phyloP scores from a whole-genome alignment of 129 eudicot species.

The Escallonia rubra region DNA sequence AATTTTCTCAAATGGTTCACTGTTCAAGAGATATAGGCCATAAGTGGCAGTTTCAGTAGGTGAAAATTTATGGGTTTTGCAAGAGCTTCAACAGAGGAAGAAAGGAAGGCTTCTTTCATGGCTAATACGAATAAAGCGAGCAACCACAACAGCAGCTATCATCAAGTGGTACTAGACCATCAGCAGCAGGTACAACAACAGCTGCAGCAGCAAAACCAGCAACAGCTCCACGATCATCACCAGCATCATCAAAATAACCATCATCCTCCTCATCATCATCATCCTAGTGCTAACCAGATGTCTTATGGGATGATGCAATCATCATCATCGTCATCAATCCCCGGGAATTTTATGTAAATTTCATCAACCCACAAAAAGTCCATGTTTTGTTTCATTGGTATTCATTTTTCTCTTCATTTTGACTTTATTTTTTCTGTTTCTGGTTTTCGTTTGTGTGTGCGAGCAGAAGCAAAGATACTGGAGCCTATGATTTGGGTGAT shows the following conservation, averaged over 20 bases:
- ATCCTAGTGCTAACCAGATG: constrained; percentile 52
- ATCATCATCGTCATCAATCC: constrained; percentile 55
- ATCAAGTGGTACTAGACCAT: constrained; percentile 23
- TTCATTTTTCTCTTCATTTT: not conserved
- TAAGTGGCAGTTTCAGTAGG: no score
- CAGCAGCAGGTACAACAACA: constrained; percentile 15
- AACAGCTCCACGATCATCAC: constrained; percentile 20
- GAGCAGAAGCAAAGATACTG: constrained; percentile 57
- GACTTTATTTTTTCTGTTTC: constrained; percentile 20
- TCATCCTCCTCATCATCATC: constrained; percentile 46
- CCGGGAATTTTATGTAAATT: constrained; percentile 47
- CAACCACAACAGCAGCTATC: constrained; percentile 16
- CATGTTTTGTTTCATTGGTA: not conserved
- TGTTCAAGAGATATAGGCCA: no score
- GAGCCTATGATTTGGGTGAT: constrained; percentile 83
- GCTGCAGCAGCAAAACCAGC: constrained; percentile 31
- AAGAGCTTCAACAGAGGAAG: constrained; percentile 40
- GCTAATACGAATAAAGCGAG: constrained; percentile 36
- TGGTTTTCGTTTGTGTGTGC: constrained; percentile 5
- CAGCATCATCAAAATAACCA: constrained; percentile 32
- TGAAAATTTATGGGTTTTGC: constrained; percentile 24
- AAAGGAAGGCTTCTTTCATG: constrained; percentile 26
- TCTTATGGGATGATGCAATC: constrained; percentile 72
- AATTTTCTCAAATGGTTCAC: no score
- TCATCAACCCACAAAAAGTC: not conserved